phyloP scores from a whole-genome alignment of 2,329 filamentous ascomycete genomes.

The Fusarium sp. region DNA sequence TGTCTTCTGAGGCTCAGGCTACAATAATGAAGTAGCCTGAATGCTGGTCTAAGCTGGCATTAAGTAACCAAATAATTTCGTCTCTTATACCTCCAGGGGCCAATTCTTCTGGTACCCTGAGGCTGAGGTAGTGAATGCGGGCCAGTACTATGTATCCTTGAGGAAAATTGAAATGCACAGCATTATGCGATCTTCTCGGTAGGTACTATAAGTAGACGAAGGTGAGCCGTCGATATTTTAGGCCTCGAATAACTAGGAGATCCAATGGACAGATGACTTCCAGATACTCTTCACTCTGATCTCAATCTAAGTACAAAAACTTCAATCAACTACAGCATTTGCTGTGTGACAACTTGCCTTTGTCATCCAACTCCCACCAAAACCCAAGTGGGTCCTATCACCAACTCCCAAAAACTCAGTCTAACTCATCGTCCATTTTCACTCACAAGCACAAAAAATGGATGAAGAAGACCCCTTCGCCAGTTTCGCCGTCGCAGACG shows the following conservation, averaged over 20 bases:
- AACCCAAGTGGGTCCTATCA: constrained; percentile 34
- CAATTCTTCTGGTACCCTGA: not conserved
- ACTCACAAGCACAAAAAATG: constrained; percentile 34
- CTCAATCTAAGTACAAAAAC: not conserved
- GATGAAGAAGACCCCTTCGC: constrained; percentile 47
- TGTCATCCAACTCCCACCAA: constrained; percentile 19
- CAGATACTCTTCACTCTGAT: not conserved
- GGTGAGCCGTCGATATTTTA: not conserved
- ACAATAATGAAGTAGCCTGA: not conserved
- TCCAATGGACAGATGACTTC: not conserved
- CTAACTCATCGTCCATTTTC: not conserved
- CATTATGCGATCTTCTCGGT: no score
- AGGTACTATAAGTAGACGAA: no score
- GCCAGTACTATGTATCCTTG: no score
- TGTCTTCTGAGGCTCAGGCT: not conserved
- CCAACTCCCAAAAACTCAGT: constrained; percentile 27
- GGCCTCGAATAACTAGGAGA: not conserved
- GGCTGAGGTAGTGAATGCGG: no score
- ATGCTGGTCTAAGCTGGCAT: not conserved
- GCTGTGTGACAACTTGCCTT: not conserved
- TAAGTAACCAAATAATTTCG: not conserved
- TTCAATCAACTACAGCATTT: not conserved
- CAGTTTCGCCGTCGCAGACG: constrained; percentile 50
- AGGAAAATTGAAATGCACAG: no score
- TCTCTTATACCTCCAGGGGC: not conserved